Base-by-base conservation (phyloP, 805 yeast species). In the Kodamaea laetipori region DNA sequence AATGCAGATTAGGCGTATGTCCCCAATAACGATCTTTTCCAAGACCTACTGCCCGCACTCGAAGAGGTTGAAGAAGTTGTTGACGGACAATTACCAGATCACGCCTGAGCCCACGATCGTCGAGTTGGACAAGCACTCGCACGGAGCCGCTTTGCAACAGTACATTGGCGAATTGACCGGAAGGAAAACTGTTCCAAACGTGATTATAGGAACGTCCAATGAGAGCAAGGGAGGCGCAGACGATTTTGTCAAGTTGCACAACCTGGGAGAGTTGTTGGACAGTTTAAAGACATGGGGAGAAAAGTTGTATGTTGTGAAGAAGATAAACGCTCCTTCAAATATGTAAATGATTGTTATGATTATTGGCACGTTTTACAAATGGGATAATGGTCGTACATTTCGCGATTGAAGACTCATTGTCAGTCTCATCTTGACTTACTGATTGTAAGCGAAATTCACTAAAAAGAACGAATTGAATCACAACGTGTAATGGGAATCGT, bases 161-260 rank as follows among this genome's bases (percentile, higher is more conserved):
- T 84, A 84, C 62, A 73, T 94, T 41, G 84, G 74, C 8, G 57
- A 74, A 39, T 63, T 75, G 44, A 80, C 96, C 4, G 95, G 94
- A 5, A 80, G 97, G 53, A 67, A 67, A 21, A 92, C 98, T 0
- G 99, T 94, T 10, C 99, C 99, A 18, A 94, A 94, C 59, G 77
- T 94, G 15, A 72, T 88, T 42, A 77, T 92, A 42, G 84, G 82
- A 44, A 84, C 86, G 6, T 61, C 76, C 18, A 54, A 50, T 30
- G 58, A 58, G 40, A 82, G 92, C 37, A 76, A 86, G 51, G 99
- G 99, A 30, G 99, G 99, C 2, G 80, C 80, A 31, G 97, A 89
- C 61, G 97, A 90, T 44, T 79, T 94, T 61, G 70, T 63, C 18
- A 72, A 67, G 25, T 66, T 88, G 45, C 90, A 87, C 56, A 69